Conservation (phyloP, 371 early-diverging fungal species). For the Mortierella sp. region DNA sequence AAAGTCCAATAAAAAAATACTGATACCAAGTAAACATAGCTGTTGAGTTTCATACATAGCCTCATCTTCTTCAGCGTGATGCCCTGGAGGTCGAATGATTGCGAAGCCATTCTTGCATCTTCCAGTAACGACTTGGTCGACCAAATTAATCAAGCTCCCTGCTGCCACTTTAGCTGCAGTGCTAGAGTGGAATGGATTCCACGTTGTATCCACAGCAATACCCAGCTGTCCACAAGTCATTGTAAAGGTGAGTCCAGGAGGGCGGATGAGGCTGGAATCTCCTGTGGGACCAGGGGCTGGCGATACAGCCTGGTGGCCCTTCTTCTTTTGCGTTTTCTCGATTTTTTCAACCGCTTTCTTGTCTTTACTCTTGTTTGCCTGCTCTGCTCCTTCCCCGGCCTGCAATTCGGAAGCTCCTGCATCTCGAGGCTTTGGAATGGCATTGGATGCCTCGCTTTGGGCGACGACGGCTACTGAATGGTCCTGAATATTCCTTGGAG, state of each 20-base stretch:
- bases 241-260: slow-evolving; percentile 64
- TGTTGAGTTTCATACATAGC: slow-evolving; percentile 62
- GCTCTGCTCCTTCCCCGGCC: background rate
- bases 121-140: slow-evolving; percentile 66
- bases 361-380: slow-evolving; percentile 15
- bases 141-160: slow-evolving; percentile 67
- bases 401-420: background rate
- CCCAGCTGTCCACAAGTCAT: slow-evolving; percentile 71
- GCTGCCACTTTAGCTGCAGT: slow-evolving; percentile 69
- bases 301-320: slow-evolving; percentile 35
- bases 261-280: slow-evolving; percentile 57
- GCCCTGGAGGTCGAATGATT: slow-evolving; percentile 75
- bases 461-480: slow-evolving; percentile 18
- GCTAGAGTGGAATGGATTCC: slow-evolving; percentile 65
- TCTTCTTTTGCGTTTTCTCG: slow-evolving; percentile 42
- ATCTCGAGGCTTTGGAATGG: background rate
- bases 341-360: slow-evolving; percentile 14
- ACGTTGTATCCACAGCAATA: slow-evolving; percentile 73
- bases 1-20: background rate
- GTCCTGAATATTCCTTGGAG: slow-evolving; percentile 43
- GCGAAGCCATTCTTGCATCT: slow-evolving; percentile 75
- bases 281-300: slow-evolving; percentile 42
- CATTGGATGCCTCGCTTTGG: background rate
- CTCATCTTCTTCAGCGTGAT: slow-evolving; percentile 75
- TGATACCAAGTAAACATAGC: background rate